Conservation (phyloP, 805 yeast genomes). For the Debaryomyces prosopidis region DNA sequence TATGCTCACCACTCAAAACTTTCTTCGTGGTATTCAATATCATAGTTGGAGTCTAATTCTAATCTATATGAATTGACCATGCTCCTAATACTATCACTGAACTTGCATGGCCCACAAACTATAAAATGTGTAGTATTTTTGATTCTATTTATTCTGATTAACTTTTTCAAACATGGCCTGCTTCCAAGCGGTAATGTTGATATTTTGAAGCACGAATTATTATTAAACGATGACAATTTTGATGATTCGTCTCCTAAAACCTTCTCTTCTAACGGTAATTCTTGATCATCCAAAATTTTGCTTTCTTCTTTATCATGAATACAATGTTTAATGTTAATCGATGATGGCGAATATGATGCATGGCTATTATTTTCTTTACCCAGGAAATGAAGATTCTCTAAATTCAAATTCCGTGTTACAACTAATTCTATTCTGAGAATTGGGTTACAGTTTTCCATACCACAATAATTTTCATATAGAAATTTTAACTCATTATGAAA, state of each 20-base stretch:
- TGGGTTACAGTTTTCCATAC: not conserved
- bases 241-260: not conserved
- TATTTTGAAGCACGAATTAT: not conserved
- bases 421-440: too few relatives aligned
- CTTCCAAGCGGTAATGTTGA: constrained; percentile 1
- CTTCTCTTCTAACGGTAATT: too few relatives aligned
- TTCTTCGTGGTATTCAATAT: not conserved
- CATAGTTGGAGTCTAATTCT: not conserved
- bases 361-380: too few relatives aligned
- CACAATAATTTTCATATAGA: not conserved
- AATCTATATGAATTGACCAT: constrained; percentile 3
- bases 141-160: constrained; percentile 1
- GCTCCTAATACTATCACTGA: constrained; percentile 1
- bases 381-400: too few relatives aligned
- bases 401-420: too few relatives aligned
- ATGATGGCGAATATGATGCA: too few relatives aligned
- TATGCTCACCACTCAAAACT: not conserved
- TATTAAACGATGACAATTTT: not conserved
- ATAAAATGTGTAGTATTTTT: constrained; percentile 1
- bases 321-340: too few relatives aligned
- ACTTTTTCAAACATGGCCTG: constrained; percentile 2
- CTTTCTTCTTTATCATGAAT: too few relatives aligned
- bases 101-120: constrained; percentile 2
- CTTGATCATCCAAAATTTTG: too few relatives aligned
- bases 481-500: constrained; percentile 1